Evolutionary conservation across 805 yeast genomes (phyloP), one percentile per base, ranked within the genome.

Genomic region (Schizosaccharomyces lindneri): DNA sequence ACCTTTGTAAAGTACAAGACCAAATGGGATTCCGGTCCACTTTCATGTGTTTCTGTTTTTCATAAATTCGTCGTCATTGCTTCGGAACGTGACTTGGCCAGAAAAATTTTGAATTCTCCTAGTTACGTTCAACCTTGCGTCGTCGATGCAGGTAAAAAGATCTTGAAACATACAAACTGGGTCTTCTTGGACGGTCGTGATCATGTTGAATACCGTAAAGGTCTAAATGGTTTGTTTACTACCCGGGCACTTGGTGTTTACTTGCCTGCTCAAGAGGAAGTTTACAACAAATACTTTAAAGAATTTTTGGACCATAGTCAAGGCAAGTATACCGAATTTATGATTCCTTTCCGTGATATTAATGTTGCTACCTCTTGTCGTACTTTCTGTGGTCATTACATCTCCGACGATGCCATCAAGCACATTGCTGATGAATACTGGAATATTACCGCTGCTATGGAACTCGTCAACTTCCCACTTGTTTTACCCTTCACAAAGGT

Each of bases 1-100:
- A 89, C 90, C 71, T 93, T 93, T 71, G 95, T 85, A 69, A 95
- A 85, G 69, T 93, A 93, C 72, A 76, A 81, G 71, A 86, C 86
- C 60, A 93, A 93, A 72, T 93, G 98, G 98, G 81, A 80, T 68
- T 83, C 93, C 5, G 98, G 98, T 64, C 93, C 90, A 15, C 76
- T 93, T 62, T 85, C 95, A 15, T 93, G 98, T 76, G 98, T 93
- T 59, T 89, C 97, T 1, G 93, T 93, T 64, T 93, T 93, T 79
- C 98, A 93, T 77, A 93, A 93, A 75, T 90, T 90, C 69, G 98
- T 93, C 55, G 94, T 93, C 61, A 87, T 90, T 72, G 96, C 95
- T 6, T 82, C 93, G 13, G 78, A 83, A 32, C 82, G 95, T 70
- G 96, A 88, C 67, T 76, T 89, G 64, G 85, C 95, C 39, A 81